Base-by-base conservation (phyloP, 306 rosid genomes). In the Castanea sativa region DNA sequence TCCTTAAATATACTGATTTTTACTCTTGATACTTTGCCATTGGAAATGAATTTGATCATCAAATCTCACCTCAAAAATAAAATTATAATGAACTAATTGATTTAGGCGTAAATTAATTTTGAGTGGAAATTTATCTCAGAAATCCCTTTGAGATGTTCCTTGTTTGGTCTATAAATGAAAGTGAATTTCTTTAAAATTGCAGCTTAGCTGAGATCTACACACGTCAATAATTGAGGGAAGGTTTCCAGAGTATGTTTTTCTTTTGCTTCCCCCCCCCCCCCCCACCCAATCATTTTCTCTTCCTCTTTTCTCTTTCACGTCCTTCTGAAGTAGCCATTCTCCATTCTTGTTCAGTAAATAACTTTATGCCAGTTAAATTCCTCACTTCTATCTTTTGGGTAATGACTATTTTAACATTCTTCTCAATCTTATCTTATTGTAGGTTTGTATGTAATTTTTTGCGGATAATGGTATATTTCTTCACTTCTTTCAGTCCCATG, bases 151-250 rank as follows among this genome's bases (percentile, higher is more conserved):
- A 21, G 23, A 21, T 21, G 23, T 21, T 21, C 23, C 23, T 21
- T 21, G 23, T 21, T 21, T 21, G 23, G 23, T 21, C 68, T 52
- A 72, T 55, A 80, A 69, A 60, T 75, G 19, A 70, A 71, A 49
- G 77, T 45, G 52, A 49, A 30, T 29, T 78, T 21, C 49, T 78
- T 73, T 77, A 38, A 77, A 69, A 80, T 65, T 82, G 87, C 96
- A 95, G 98, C 97, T 95, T 38, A 93, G 99, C 87, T 85, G 96
- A 82, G 84, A 93, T 81, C 85, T 95, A 52, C 98, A 95, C 85
- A 78, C 84, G 19, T 95, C 99, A 80, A 93, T 93, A 85, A 83
- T 93, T 19, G 71, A 88, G 79, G 94, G 88, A 85, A 86, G 86
- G 81, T 93, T 95, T 83, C 98, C 96, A 73, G 78, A 93, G 99